These are phyloP conservation scores for Flaveria sonorensis DNA, from an alignment of 129 eudicot species.

Conservation along the genomic window DNA sequence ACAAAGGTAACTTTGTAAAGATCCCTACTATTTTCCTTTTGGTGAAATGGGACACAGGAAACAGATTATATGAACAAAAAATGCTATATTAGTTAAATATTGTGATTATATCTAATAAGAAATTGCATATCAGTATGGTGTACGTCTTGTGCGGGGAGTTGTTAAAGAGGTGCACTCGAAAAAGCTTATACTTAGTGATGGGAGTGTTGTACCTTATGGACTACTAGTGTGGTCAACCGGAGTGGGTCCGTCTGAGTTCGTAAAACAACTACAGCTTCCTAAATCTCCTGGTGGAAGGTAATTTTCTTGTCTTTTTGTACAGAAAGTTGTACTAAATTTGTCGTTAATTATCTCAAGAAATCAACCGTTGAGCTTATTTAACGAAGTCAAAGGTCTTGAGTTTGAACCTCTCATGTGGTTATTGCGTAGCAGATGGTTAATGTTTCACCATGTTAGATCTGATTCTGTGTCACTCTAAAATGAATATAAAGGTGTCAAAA, in stretches of 20 bases:
- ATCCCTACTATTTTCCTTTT: background rate
- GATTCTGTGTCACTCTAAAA: background rate
- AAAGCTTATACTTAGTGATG: constrained; percentile 75
- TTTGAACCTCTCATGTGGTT: background rate
- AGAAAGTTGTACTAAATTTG: background rate
- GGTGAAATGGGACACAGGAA: background rate
- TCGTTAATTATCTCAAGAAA: background rate
- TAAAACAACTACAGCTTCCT: constrained; percentile 69
- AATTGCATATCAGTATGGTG: constrained; percentile 57
- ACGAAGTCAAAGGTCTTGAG: background rate
- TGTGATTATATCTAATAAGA: background rate
- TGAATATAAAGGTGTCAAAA: background rate
- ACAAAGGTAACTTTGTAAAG: constrained; percentile 54
- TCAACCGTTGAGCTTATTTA: background rate
- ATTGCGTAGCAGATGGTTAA: background rate
- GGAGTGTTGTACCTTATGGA: constrained; percentile 91
- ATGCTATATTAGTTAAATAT: background rate
- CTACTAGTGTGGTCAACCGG: constrained; percentile 98
- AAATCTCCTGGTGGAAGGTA: constrained; percentile 96
- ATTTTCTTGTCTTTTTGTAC: background rate
- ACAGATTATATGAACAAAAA: constrained; percentile 3
- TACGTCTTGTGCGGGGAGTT: constrained; percentile 82
- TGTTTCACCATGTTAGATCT: background rate
- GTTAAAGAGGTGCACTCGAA: constrained; percentile 84
- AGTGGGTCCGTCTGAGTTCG: constrained; percentile 87